Evolutionary conservation across 768 basidiomycete species (phyloP).

Genomic region (Tephrocybe sp.): DNA sequence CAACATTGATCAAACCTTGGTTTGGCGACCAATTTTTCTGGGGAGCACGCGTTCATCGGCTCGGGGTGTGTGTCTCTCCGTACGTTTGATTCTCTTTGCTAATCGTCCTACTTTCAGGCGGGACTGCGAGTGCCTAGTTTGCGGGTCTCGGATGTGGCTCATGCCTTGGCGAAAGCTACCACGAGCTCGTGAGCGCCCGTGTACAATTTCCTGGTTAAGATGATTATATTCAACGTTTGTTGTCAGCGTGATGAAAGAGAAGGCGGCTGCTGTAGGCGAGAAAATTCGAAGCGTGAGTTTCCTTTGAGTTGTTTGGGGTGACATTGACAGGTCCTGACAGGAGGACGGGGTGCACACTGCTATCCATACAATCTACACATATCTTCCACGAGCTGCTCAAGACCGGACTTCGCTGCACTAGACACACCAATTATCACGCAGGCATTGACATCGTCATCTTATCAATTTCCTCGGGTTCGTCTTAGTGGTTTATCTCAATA

Average conservation of each 20-base stretch:
- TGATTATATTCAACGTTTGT: background rate
- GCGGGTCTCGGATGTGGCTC: conserved; percentile 45
- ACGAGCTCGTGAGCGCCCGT: conserved; percentile 40
- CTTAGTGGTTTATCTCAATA: too few relatives aligned
- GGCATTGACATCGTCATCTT: too few relatives aligned
- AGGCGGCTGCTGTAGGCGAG: conserved; percentile 44
- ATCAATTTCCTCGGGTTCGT: too few relatives aligned
- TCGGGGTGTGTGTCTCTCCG: conserved; percentile 46
- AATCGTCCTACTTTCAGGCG: too few relatives aligned
- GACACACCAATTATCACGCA: background rate
- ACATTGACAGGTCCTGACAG: conserved; percentile 24
- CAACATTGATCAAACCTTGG: conserved; percentile 71
- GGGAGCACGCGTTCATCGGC: conserved; percentile 61
- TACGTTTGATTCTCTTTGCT: too few relatives aligned
- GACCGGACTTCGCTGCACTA: conserved; percentile 25
- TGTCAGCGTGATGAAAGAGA: conserved; percentile 57
- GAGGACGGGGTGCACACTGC: conserved; percentile 62
- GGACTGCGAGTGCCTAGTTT: conserved; percentile 52
- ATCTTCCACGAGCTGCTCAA: conserved; percentile 37
- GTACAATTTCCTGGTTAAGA: background rate
- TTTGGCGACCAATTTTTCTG: conserved; percentile 72
- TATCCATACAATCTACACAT: conserved; percentile 54
- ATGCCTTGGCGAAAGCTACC: conserved; percentile 58
- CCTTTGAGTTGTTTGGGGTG: background rate
- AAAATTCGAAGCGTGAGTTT: conserved; percentile 32